Evolutionary conservation across 495 filamentous ascomycete species (phyloP).

Genomic region (Penicillium paradoxum): DNA sequence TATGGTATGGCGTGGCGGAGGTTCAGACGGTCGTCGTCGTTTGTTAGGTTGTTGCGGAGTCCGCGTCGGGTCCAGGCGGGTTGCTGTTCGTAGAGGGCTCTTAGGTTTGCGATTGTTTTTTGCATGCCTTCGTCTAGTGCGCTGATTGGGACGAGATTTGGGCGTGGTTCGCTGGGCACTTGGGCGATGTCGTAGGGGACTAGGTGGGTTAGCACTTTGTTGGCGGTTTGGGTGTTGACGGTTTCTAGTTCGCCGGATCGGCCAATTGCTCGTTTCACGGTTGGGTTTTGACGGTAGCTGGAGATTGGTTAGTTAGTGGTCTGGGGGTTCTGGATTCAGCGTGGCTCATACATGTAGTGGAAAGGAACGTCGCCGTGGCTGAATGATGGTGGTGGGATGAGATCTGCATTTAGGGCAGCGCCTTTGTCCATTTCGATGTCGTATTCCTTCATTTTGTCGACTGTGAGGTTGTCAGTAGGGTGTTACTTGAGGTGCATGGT

Average conservation of each 20-base stretch:
- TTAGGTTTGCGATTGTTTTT: constrained; percentile 53
- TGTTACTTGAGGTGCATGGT: background rate
- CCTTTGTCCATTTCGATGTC: constrained; percentile 62
- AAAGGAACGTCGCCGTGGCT: constrained; percentile 63
- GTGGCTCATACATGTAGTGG: constrained; percentile 47
- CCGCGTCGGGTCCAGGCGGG: constrained; percentile 84
- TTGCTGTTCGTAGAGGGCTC: constrained; percentile 58
- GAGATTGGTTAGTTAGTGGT: background rate
- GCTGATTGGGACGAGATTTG: constrained; percentile 43
- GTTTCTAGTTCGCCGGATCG: constrained; percentile 45
- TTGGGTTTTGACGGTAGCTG: constrained; percentile 57
- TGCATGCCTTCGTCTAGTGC: constrained; percentile 49
- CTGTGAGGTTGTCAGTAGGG: constrained; percentile 30
- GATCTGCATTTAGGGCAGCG: constrained; percentile 52
- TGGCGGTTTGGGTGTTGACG: constrained; percentile 47
- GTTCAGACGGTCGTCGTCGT: constrained; percentile 46
- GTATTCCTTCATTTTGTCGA: constrained; percentile 68
- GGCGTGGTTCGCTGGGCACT: constrained; percentile 50
- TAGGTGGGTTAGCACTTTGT: constrained; percentile 52
- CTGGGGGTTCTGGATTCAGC: background rate
- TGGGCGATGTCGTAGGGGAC: constrained; percentile 53
- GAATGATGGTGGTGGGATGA: constrained; percentile 76
- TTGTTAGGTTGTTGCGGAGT: constrained; percentile 57
- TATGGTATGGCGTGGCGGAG: constrained; percentile 66
- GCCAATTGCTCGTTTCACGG: constrained; percentile 49